Evolutionary conservation across 1,139 yeast genomes (phyloP), one percentile per base, ranked within the genome.

Genomic region (Kodamaea sp.): DNA sequence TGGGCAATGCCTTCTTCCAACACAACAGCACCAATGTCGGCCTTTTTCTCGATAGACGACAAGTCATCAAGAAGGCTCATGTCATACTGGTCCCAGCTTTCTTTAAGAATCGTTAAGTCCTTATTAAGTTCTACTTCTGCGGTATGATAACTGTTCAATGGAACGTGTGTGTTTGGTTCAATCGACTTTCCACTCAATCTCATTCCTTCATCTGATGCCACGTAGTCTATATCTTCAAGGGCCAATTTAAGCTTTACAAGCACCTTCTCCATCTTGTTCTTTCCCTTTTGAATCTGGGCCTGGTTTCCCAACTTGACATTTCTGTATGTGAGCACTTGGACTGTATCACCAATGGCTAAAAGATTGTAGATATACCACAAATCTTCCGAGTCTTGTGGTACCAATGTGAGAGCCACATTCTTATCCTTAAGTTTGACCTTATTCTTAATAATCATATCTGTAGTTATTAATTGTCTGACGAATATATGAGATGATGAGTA

Each of bases 1-100:
- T 92, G 96, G 0, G 97, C 97, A 32, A 92, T 78, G 15, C 97
- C 97, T 55, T 94, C 97, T 60, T 92, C 92, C 53, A 92, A 63
- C 1, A 90, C 95, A 18, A 92, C 81, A 0, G 98, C 98, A 1
- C 96, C 98, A 7, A 92, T 78, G 51, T 92, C 97, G 0, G 97
- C 95, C 53, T 83, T 83, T 29, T 77, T 72, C 39, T 82, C 96
- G 13, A 86, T 72, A 18, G 86, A 78, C 32, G 90, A 79, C 4
- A 95, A 78, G 31, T 83, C 83, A 7, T 76, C 70, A 8, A 92
- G 65, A 9, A 84, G 64, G 19, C 78, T 80, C 48, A 80, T 72
- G 18, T 86, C 80, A 32, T 83, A 71, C 31, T 78, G 72, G 59
- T 90, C 97, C 92, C 96, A 90, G 39, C 79, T 85, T 15, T 76